A percentile compares a stretch with the other conserved stretches of the same genome.
phyloP scores from a whole-genome alignment of 306 rosid species.

The Quercus cerris region DNA sequence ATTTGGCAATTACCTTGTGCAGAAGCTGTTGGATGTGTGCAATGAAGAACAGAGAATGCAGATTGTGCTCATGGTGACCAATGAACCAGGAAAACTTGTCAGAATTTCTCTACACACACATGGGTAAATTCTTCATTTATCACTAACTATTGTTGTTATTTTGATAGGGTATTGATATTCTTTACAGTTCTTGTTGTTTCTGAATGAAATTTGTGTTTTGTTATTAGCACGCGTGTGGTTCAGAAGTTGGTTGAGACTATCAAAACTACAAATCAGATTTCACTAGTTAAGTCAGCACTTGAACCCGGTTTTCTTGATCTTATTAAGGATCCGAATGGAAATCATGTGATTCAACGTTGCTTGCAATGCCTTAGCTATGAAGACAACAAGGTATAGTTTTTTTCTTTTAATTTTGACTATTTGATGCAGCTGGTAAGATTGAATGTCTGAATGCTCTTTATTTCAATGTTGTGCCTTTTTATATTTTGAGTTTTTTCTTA shows the following conservation, averaged over 20 bases:
- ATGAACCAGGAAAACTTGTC: slow-evolving; percentile 52
- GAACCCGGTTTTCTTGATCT: slow-evolving; percentile 66
- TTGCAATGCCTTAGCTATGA: slow-evolving; percentile 50
- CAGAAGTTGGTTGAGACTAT: slow-evolving; percentile 78
- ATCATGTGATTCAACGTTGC: slow-evolving; percentile 67
- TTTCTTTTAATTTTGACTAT: neutral
- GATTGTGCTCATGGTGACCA: slow-evolving; percentile 43
- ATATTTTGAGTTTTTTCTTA: neutral
- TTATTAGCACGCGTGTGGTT: slow-evolving; percentile 64
- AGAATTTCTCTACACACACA: slow-evolving; percentile 59
- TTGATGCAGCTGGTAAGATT: neutral
- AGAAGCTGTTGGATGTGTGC: slow-evolving; percentile 63
- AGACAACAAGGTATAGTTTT: slow-evolving; percentile 51
- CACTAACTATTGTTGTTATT: neutral
- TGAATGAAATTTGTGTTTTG: slow-evolving; percentile 4
- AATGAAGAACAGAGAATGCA: slow-evolving; percentile 49
- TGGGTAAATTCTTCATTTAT: slow-evolving; percentile 38
- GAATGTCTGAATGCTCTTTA: neutral
- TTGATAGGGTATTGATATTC: neutral
- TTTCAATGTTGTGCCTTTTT: neutral
- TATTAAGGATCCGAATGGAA: slow-evolving; percentile 58
- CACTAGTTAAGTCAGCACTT: slow-evolving; percentile 46
- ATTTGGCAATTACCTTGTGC: slow-evolving; percentile 82
- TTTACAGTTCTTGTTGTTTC: neutral
- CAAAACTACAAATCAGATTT: slow-evolving; percentile 21